Percentiles rank a stretch among this genome's conserved stretches.
Evolutionary conservation across 2,329 filamentous ascomycete genomes (phyloP).

Genomic region (Septoria petroselini): DNA sequence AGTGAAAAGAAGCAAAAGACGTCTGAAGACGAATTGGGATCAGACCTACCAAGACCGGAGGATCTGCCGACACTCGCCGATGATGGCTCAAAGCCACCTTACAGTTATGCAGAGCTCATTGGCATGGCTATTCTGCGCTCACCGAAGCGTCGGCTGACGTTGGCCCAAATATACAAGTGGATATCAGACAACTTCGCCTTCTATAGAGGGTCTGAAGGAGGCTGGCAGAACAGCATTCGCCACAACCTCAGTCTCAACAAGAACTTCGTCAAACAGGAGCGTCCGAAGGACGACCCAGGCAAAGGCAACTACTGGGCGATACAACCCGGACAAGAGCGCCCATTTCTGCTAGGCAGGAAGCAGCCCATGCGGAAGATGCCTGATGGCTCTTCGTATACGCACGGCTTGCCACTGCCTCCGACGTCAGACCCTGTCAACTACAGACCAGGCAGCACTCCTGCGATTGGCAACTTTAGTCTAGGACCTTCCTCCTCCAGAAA

Average conservation of each 20-base stretch:
- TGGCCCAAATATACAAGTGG: constrained; percentile 98
- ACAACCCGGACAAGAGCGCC: constrained; percentile 79
- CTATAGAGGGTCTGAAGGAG: constrained; percentile 78
- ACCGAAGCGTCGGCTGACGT: constrained; percentile 75
- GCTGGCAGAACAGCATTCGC: constrained; percentile 98
- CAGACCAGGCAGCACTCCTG: constrained; percentile 42
- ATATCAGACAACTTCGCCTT: constrained; percentile 93
- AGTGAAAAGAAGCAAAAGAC: constrained; percentile 64
- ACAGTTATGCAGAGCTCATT: constrained; percentile 92
- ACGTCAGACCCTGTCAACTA: constrained; percentile 31
- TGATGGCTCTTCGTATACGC: constrained; percentile 46
- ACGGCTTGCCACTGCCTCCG: constrained; percentile 29
- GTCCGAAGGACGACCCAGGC: constrained; percentile 93
- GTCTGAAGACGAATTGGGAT: constrained; percentile 48
- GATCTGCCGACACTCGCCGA: constrained; percentile 81
- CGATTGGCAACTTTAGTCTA: constrained; percentile 38
- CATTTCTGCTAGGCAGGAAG: constrained; percentile 83
- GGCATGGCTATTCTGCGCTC: constrained; percentile 95
- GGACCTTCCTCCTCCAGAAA: constrained; percentile 35
- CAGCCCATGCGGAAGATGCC: constrained; percentile 55
- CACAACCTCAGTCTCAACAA: constrained; percentile 98
- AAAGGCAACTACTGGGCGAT: constrained; percentile 98
- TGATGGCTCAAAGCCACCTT: constrained; percentile 81
- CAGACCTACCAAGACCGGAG: constrained; percentile 63
- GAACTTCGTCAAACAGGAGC: constrained; percentile 90